Percentiles rank a stretch among this genome's conserved stretches.
Conservation (phyloP, 1,284 basidiomycete species). For the Neonothopanus nambi region DNA sequence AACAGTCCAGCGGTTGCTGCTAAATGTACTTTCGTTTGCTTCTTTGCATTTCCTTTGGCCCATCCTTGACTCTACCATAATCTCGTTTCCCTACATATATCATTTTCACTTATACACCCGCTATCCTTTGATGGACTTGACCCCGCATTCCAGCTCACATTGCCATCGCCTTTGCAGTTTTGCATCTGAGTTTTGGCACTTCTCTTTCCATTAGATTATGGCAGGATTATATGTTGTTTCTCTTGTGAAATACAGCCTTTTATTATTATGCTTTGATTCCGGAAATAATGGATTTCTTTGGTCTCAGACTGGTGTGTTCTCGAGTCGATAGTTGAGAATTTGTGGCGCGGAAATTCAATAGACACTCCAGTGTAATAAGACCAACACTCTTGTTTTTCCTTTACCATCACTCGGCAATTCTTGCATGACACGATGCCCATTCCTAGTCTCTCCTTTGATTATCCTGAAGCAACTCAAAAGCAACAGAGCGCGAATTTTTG, state of each 20-base stretch:
- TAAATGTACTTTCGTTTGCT: conserved; percentile 27
- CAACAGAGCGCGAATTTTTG: too few relatives aligned
- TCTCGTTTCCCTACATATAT: conserved; percentile 23
- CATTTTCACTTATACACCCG: conserved; percentile 23
- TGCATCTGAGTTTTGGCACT: conserved; percentile 3
- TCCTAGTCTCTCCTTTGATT: too few relatives aligned
- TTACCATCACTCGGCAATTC: too few relatives aligned
- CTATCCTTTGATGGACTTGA: conserved; percentile 24
- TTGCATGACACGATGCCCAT: too few relatives aligned
- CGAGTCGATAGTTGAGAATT: neutral
- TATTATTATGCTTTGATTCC: conserved; percentile 1
- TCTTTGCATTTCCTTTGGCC: conserved; percentile 5
- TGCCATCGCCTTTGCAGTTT: conserved; percentile 1
- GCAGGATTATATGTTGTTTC: conserved; percentile 5
- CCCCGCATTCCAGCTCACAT: conserved; percentile 9
- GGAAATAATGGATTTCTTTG: conserved; percentile 8
- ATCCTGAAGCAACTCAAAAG: too few relatives aligned
- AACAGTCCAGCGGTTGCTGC: conserved; percentile 76
- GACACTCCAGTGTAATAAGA: too few relatives aligned
- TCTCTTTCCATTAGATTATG: conserved; percentile 14
- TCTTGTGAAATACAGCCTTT: conserved; percentile 11
- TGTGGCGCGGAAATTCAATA: neutral
- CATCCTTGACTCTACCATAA: conserved; percentile 11
- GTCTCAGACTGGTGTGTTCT: conserved; percentile 20
- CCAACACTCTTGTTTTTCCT: too few relatives aligned